phyloP scores from a whole-genome alignment of 257 asterid genomes.

The Anisodus acutangulus region DNA sequence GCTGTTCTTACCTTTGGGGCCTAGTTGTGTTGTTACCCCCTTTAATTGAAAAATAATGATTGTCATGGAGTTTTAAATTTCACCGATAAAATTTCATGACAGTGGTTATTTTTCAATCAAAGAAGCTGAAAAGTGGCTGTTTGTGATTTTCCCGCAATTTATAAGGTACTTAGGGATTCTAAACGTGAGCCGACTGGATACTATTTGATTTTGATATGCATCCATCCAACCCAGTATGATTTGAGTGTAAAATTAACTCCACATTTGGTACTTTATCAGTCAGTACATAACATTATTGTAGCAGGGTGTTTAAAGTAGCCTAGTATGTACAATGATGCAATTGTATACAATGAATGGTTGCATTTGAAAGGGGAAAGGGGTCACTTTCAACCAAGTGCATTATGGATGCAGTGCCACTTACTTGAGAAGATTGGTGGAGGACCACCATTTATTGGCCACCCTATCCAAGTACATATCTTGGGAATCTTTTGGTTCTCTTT shows the following conservation, averaged over 20 bases:
- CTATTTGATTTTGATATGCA: background rate
- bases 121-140: background rate
- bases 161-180: background rate
- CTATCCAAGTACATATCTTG: constrained; percentile 33
- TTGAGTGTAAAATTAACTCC: background rate
- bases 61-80: background rate
- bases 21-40: background rate
- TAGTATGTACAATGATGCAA: constrained; percentile 24
- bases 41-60: too few species aligned
- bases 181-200: background rate
- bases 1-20: background rate
- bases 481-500: constrained; percentile 35
- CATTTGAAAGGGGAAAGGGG: constrained; percentile 40
- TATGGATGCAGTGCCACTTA: constrained; percentile 49
- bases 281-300: constrained; percentile 4
- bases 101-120: background rate
- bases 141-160: background rate
- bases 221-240: background rate
- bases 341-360: constrained; percentile 35
- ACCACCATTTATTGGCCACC: constrained; percentile 56
- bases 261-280: background rate
- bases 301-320: background rate
- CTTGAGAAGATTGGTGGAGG: constrained; percentile 47
- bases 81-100: background rate
- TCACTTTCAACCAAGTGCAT: constrained; percentile 37